Base-by-base conservation (phyloP, 345 rosid genomes). In the Viola odorata region DNA sequence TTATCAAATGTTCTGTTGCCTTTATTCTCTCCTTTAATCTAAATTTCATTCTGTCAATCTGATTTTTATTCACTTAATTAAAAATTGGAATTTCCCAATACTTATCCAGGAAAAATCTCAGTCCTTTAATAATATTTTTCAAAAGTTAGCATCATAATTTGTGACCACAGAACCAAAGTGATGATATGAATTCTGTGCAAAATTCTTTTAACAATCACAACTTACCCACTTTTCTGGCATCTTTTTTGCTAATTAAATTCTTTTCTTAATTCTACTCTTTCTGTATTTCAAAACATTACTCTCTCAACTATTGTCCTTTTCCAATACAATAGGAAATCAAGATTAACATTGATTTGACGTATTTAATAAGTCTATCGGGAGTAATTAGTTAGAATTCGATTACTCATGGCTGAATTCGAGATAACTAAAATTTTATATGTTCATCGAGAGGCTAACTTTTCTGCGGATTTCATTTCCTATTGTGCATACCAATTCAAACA, bases 11-110 rank as follows among this genome's bases (percentile, higher is more conserved):
- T 73, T 75, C 77, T 68, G 60, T 12, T 51, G 36, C 64, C 75
- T 78, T 78, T 72, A 68, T 70, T 76, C 73, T 66, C 45, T 23
- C 32, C 76, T 55, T 78, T 72, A 53, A 51, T 62, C 65, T 55
- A 13, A 17, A 8, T 14, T 41, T 45, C 15, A 23, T 62, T 37
- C 41, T 45, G 40, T 58, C 70, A 36, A 4, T 3, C 47, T 5
- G 60, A 50, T 57, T 50, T 57, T 50, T 44, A 41, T 58, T 14
- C 2, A 8, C 13, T 39, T 45, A 60, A 53, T 36, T 11, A 17
- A 9, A 42, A 50, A 17, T 40, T 59, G n/a, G 10, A 44, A 40
- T 53, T 38, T 10, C 14, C 17, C 32, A 1, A 15, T 58, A 23
- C 39, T 62, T 23, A 17, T 62, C 16, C 3, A 4, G 32, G 1